These are phyloP conservation scores for Camellia lanceoleosa DNA, from an alignment of 148 eudicot genomes.

Conservation along the genomic window DNA sequence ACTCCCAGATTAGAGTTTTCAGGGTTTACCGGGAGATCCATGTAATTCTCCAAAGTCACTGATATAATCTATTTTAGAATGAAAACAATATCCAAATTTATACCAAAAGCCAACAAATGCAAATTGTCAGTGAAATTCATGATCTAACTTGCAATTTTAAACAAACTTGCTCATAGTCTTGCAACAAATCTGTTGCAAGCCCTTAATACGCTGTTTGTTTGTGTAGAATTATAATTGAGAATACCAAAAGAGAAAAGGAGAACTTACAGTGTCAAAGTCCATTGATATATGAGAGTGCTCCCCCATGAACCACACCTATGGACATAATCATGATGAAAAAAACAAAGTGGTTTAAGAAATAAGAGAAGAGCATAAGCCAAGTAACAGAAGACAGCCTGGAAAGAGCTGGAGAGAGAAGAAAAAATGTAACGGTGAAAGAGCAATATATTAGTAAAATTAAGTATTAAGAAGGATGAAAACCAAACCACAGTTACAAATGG, in stretches of 20 bases:
- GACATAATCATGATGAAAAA: conserved; percentile 13
- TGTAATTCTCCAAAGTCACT: conserved; percentile 74
- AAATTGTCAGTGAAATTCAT: not conserved
- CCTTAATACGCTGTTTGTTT: not conserved
- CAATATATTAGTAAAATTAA: not conserved
- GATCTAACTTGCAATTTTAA: not conserved
- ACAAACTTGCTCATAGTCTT: conserved; percentile 3
- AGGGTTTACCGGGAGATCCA: conserved; percentile 34
- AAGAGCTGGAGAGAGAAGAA: conserved; percentile 5
- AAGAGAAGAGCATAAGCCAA: not conserved
- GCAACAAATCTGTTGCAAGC: not conserved
- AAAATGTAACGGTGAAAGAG: not conserved
- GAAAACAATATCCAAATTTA: conserved; percentile 9
- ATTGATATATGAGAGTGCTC: conserved; percentile 78
- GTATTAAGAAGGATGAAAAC: not conserved
- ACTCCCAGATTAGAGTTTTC: conserved; percentile 36
- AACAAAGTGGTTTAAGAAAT: not conserved
- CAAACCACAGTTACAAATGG: not conserved
- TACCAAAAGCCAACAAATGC: conserved; percentile 12
- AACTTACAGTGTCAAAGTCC: conserved; percentile 78
- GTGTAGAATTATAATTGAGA: not conserved
- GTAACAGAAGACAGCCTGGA: not conserved
- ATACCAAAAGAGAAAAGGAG: conserved; percentile 13
- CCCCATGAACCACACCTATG: conserved; percentile 75
- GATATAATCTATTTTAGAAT: conserved; percentile 56